Evolutionary conservation across 176 grass and related monocot species (phyloP), one percentile per base, ranked within the genome.

Genomic region (Secale cereale): DNA sequence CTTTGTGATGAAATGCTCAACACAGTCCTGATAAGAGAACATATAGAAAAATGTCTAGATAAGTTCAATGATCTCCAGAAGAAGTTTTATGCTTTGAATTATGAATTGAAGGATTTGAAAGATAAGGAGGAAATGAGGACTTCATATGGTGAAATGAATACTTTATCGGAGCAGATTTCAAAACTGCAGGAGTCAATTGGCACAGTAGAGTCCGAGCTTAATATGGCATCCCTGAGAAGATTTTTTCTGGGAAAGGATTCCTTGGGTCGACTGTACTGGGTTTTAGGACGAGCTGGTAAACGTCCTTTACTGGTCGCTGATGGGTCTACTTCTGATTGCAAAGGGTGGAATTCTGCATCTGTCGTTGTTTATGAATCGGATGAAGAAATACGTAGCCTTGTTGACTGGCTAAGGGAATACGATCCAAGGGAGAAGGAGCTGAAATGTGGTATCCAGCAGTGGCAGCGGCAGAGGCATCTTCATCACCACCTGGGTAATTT

Each of bases 21-120:
- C n/a, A n/a, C n/a, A n/a, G n/a, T n/a, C n/a, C n/a, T n/a, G n/a
- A n/a, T n/a, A n/a, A n/a, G n/a, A n/a, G n/a, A n/a, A n/a, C n/a
- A n/a, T n/a, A n/a, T n/a, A n/a, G n/a, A n/a, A n/a, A n/a, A n/a
- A n/a, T n/a, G n/a, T n/a, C n/a, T n/a, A n/a, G n/a, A n/a, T n/a
- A n/a, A n/a, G n/a, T n/a, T n/a, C n/a, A n/a, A n/a, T n/a, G 93
- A 98, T 81, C 70, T 98, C 14, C 95, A 95, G 80, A 91, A 98
- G 77, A 98, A 93, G 85, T 90, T 93, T 30, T 87, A 84, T 30
- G 76, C 77, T 61, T 60, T 90, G 79, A 87, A 82, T 88, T 87
- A 86, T 65, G 95, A 98, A 79, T 80, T 88, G 87, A 95, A 86
- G 91, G 94, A 90, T 84, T 80, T 93, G 60, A 98, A 93, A 91